Conservation (phyloP, 2,329 filamentous ascomycete species). For the Escovopsis sp. region DNA sequence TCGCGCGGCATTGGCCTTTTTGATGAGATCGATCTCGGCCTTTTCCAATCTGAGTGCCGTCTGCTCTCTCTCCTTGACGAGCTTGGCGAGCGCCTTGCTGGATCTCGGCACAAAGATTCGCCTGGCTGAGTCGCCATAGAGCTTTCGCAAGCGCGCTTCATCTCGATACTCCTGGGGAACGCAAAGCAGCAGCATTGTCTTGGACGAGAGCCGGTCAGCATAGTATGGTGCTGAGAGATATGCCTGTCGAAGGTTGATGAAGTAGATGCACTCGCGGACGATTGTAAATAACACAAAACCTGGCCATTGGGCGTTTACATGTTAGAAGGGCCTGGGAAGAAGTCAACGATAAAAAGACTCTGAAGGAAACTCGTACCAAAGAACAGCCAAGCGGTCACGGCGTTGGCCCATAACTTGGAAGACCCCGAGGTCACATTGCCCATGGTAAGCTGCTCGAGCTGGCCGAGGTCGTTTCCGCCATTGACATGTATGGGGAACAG, state of each 20-base stretch:
- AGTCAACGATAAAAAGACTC: no score
- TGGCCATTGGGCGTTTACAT: constrained; percentile 16
- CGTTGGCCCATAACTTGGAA: constrained; percentile 63
- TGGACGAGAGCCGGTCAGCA: constrained; percentile 71
- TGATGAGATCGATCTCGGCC: constrained; percentile 76
- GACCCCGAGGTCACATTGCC: constrained; percentile 55
- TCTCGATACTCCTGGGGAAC: constrained; percentile 69
- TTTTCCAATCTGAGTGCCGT: constrained; percentile 69
- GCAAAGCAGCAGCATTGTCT: constrained; percentile 78
- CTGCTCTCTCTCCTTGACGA: constrained; percentile 70
- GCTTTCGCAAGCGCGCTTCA: constrained; percentile 57
- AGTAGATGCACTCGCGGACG: constrained; percentile 78
- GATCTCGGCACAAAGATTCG: constrained; percentile 75
- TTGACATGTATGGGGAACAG: constrained; percentile 78
- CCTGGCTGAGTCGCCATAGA: constrained; percentile 72
- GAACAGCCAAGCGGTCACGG: constrained; percentile 68
- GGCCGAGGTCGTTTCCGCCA: constrained; percentile 45
- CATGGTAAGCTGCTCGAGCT: constrained; percentile 70
- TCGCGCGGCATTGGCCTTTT: constrained; percentile 57
- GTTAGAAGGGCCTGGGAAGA: no score
- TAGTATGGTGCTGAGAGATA: constrained; percentile 79
- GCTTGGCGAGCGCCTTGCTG: constrained; percentile 59
- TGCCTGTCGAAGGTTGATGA: constrained; percentile 83
- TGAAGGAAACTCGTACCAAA: constrained; percentile 22
- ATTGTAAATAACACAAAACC: constrained; percentile 81